Evolutionary conservation across 768 basidiomycete genomes (phyloP).

Genomic region (Grammothele lineata): DNA sequence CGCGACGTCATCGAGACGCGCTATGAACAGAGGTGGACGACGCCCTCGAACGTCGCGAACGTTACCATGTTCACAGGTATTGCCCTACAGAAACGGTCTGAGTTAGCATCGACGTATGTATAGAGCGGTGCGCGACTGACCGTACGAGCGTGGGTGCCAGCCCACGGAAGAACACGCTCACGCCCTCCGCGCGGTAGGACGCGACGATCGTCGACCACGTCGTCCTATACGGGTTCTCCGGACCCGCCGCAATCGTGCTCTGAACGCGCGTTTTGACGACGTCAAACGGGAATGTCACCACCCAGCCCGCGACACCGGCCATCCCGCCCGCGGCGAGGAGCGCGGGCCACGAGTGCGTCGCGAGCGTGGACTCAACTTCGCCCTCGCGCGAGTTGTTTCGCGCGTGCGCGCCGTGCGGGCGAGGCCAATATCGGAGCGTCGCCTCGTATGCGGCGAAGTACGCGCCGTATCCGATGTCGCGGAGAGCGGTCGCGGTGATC

Average conservation of each 20-base stretch:
- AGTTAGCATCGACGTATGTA: slow-evolving; percentile 2
- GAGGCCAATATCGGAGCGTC: slow-evolving; percentile 47
- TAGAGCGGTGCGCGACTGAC: too few species aligned
- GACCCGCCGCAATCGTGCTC: slow-evolving; percentile 27
- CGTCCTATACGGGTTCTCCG: slow-evolving; percentile 51
- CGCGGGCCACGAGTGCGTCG: slow-evolving; percentile 44
- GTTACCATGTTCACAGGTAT: slow-evolving; percentile 85
- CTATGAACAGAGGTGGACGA: slow-evolving; percentile 33
- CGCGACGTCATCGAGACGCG: neutral
- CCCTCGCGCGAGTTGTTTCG: slow-evolving; percentile 32
- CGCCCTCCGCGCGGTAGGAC: slow-evolving; percentile 63
- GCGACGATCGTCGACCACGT: slow-evolving; percentile 53
- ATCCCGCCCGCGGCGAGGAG: slow-evolving; percentile 71
- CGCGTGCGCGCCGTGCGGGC: slow-evolving; percentile 10
- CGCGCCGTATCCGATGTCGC: slow-evolving; percentile 81
- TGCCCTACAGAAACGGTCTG: slow-evolving; percentile 40
- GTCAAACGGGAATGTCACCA: slow-evolving; percentile 82
- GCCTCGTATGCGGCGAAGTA: slow-evolving; percentile 76
- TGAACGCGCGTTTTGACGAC: slow-evolving; percentile 90
- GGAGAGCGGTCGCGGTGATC: slow-evolving; percentile 61
- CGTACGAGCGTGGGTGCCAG: slow-evolving; percentile 78
- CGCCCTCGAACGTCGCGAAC: slow-evolving; percentile 67
- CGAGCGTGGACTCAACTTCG: slow-evolving; percentile 37
- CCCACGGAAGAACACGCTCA: slow-evolving; percentile 70
- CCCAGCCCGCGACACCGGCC: slow-evolving; percentile 77